A percentile compares a stretch with the other conserved stretches of the same genome.
Evolutionary conservation across 331 rosid genomes (phyloP).

Genomic region (Saraca asoca): DNA sequence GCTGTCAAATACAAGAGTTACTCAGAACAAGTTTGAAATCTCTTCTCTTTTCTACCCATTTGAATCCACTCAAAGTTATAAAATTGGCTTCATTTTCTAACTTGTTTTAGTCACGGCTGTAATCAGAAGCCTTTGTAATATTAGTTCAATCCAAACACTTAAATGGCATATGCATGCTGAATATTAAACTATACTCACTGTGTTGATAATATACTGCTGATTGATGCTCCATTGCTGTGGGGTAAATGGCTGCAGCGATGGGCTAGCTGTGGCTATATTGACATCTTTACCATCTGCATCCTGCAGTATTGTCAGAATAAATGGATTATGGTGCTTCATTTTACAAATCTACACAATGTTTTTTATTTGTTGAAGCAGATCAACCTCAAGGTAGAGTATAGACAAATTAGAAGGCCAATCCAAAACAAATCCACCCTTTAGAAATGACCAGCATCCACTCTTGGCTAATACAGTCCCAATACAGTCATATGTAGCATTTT

Average conservation of each 20-base stretch:
- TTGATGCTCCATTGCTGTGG: conserved; percentile 64
- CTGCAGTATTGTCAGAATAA: conserved; percentile 33
- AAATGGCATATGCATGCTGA: too few species aligned
- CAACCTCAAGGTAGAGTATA: conserved; percentile 61
- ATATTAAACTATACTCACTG: too few species aligned
- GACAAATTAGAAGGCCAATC: conserved; percentile 50
- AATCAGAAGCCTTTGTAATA: too few species aligned
- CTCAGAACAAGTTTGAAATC: background rate
- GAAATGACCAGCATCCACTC: conserved; percentile 87
- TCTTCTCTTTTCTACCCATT: conserved; percentile 2
- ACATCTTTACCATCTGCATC: conserved; percentile 44
- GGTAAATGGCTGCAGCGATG: conserved; percentile 78
- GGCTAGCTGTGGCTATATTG: conserved; percentile 49
- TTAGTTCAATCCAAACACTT: too few species aligned
- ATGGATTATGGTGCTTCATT: background rate
- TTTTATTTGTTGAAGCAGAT: background rate
- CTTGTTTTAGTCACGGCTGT: too few species aligned
- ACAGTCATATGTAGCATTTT: conserved; percentile 43
- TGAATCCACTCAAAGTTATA: too few species aligned
- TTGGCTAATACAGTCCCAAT: conserved; percentile 76
- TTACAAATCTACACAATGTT: too few species aligned
- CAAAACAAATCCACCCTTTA: conserved; percentile 84
- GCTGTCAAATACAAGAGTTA: conserved; percentile 40
- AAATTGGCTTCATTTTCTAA: too few species aligned
- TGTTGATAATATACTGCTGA: conserved; percentile 71